Percentiles rank a stretch among this genome's conserved stretches.
Evolutionary conservation across 2,329 filamentous ascomycete species (phyloP).

Genomic region (Calonectria naviculata): DNA sequence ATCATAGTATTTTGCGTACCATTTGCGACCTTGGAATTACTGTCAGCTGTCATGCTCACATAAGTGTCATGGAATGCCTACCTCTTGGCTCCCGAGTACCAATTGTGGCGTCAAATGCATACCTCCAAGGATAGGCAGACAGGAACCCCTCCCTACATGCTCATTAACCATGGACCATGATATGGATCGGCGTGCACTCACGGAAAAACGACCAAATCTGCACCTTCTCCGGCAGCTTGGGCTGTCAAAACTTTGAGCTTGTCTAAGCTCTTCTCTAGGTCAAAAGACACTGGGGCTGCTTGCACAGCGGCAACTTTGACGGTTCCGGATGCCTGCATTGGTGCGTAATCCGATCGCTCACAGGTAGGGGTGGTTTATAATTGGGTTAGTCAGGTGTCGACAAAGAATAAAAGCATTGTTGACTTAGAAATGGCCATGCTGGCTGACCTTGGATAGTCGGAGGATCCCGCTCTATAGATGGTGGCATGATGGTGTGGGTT

Average conservation of each 20-base stretch:
- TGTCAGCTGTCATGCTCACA: neutral
- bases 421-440: neutral
- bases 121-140: constrained; percentile 2
- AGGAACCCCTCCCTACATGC: neutral
- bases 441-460: neutral
- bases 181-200: neutral
- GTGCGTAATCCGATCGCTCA: neutral
- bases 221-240: neutral
- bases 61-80: neutral
- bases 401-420: neutral
- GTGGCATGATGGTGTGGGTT: neutral
- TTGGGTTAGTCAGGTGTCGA: neutral
- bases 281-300: neutral
- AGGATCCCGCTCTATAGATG: neutral
- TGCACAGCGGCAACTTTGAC: constrained; percentile 4
- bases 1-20: neutral
- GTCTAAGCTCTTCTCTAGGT: neutral
- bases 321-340: neutral
- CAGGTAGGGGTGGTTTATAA: neutral
- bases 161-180: neutral
- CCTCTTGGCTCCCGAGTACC: neutral
- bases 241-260: neutral
- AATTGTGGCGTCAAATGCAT: neutral
- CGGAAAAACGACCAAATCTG: neutral
- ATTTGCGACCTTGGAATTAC: neutral